phyloP scores from a whole-genome alignment of 768 basidiomycete species.

The Harrya chromipes region DNA sequence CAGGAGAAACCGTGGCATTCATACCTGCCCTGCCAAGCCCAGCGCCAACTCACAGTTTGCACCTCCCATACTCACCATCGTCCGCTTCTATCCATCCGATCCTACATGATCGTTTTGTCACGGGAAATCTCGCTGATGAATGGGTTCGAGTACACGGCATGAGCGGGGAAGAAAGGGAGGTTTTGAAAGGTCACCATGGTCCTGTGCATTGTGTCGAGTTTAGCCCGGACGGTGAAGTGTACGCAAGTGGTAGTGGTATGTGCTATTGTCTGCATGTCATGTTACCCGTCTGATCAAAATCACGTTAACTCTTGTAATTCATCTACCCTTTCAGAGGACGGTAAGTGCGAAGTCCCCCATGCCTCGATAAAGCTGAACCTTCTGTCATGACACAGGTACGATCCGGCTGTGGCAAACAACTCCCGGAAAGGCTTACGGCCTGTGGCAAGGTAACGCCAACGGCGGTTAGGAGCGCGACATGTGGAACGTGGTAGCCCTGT shows the following conservation, averaged over 20 bases:
- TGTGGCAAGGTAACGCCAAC: slow-evolving; percentile 72
- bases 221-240: slow-evolving; percentile 96
- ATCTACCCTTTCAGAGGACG: slow-evolving; percentile 57
- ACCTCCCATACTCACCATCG: slow-evolving; percentile 82
- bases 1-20: slow-evolving; percentile 90
- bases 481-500: slow-evolving; percentile 1
- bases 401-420: slow-evolving; percentile 98
- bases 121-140: slow-evolving; percentile 85
- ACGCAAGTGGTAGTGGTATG: slow-evolving; percentile 94
- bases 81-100: slow-evolving; percentile 95
- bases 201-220: slow-evolving; percentile 94
- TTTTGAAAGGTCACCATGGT: slow-evolving; percentile 95
- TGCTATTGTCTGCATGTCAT: slow-evolving; percentile 20
- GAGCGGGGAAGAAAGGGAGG: slow-evolving; percentile 85
- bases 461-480: slow-evolving; percentile 26
- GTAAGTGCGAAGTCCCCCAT: slow-evolving; percentile 37
- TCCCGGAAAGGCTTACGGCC: slow-evolving; percentile 86
- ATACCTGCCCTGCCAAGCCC: slow-evolving; percentile 70
- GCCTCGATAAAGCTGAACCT: slow-evolving; percentile 2
- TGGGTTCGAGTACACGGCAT: slow-evolving; percentile 96
- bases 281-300: slow-evolving; percentile 7
- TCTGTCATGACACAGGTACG: slow-evolving; percentile 54
- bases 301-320: slow-evolving; percentile 4
- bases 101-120: slow-evolving; percentile 85
- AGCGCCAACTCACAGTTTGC: slow-evolving; percentile 68